Conservation (phyloP, 495 filamentous ascomycete genomes). For the Xylaria scruposa region DNA sequence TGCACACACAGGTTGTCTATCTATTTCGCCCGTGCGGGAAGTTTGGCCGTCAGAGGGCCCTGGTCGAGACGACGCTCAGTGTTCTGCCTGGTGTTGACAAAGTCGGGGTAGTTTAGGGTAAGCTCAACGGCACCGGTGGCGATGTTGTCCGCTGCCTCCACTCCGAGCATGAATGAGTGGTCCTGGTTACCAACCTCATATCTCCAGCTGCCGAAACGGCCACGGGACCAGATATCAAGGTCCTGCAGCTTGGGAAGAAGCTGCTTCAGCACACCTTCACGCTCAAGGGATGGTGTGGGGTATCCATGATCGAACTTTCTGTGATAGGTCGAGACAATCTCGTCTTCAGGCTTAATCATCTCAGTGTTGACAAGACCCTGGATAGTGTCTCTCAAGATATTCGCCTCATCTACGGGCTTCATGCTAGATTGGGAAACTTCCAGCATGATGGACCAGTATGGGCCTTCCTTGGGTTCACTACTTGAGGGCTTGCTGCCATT, state of each 20-base stretch:
- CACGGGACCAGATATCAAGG: slow-evolving; percentile 92
- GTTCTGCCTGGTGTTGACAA: slow-evolving; percentile 92
- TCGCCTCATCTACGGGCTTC: slow-evolving; percentile 89
- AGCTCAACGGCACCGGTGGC: slow-evolving; percentile 93
- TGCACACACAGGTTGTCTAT: slow-evolving; percentile 9
- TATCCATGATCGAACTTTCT: slow-evolving; percentile 99
- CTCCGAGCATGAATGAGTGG: slow-evolving; percentile 98
- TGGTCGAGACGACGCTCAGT: slow-evolving; percentile 86
- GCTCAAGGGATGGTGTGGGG: slow-evolving; percentile 92
- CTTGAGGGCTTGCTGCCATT: slow-evolving; percentile 79
- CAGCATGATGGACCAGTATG: slow-evolving; percentile 99
- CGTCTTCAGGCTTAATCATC: slow-evolving; percentile 87
- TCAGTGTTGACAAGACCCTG: slow-evolving; percentile 96
- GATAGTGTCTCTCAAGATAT: slow-evolving; percentile 86
- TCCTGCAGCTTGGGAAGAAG: slow-evolving; percentile 91
- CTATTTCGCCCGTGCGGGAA: slow-evolving; percentile 42
- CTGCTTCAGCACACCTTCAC: slow-evolving; percentile 91
- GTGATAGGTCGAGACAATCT: slow-evolving; percentile 99
- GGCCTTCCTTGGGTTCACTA: slow-evolving; percentile 75
- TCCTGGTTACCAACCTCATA: slow-evolving; percentile 97
- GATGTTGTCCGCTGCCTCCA: slow-evolving; percentile 95
- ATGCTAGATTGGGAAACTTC: slow-evolving; percentile 95
- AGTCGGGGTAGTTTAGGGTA: slow-evolving; percentile 98
- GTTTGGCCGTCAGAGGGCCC: slow-evolving; percentile 50
- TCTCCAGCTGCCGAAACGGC: slow-evolving; percentile 96